phyloP scores from a whole-genome alignment of 768 basidiomycete species.

The Tricholoma flavovirens region DNA sequence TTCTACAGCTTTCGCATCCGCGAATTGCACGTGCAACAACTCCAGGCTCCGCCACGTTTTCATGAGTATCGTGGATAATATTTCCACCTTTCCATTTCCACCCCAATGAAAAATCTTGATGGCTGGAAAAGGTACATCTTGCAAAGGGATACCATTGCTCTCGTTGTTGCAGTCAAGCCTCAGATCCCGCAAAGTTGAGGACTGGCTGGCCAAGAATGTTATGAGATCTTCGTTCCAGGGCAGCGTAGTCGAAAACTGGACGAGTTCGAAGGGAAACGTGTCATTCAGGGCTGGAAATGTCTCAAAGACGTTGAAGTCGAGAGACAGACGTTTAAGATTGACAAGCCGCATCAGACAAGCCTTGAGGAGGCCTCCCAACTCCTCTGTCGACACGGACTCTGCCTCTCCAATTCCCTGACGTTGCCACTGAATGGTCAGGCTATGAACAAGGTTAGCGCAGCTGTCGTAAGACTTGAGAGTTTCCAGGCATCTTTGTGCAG shows the following conservation, averaged over 20 bases:
- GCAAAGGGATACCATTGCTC: background rate
- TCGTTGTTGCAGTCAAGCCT: background rate
- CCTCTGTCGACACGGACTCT: background rate
- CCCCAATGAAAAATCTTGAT: background rate
- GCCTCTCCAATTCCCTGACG: background rate
- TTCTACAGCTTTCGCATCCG: background rate
- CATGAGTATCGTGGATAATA: background rate
- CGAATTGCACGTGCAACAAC: background rate
- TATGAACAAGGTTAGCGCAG: background rate
- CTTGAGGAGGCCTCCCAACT: background rate
- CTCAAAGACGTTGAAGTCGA: background rate
- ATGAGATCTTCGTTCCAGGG: background rate
- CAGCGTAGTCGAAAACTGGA: background rate
- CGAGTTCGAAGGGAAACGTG: background rate
- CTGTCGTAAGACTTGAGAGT: background rate
- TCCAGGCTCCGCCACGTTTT: background rate
- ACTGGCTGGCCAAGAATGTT: background rate
- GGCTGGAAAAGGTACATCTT: background rate
- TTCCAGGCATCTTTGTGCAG: background rate
- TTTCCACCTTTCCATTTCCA: background rate
- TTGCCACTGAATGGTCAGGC: background rate
- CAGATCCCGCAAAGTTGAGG: background rate
- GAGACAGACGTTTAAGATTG: background rate
- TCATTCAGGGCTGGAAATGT: background rate
- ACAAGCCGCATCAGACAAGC: background rate